These are phyloP conservation scores for Talaromyces thailandensis DNA, from an alignment of 495 filamentous ascomycete genomes.

Conservation along the genomic window DNA sequence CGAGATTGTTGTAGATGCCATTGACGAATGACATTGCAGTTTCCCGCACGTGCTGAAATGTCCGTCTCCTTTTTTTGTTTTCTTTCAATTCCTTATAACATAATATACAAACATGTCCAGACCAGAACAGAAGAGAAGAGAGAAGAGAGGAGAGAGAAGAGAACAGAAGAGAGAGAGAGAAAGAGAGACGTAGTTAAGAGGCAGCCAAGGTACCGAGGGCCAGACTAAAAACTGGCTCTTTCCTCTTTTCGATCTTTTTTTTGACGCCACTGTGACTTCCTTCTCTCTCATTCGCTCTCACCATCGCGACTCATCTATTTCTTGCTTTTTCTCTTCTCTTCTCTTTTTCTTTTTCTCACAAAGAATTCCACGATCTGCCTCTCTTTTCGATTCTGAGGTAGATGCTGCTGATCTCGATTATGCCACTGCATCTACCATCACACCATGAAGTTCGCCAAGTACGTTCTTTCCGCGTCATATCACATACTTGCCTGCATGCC, in stretches of 20 bases:
- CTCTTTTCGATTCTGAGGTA: background rate
- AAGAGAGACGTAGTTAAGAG: background rate
- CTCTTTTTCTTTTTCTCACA: background rate
- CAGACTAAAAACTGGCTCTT: background rate
- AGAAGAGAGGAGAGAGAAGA: background rate
- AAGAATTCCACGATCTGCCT: background rate
- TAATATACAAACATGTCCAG: background rate
- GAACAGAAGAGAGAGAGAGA: background rate
- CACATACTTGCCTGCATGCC: background rate
- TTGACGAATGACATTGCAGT: background rate
- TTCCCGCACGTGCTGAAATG: background rate
- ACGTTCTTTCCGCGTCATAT: conserved; percentile 15
- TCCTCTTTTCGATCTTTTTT: background rate
- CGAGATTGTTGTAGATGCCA: background rate
- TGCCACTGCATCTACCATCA: background rate
- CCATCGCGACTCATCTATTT: background rate
- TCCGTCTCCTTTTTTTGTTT: background rate
- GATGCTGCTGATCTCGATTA: background rate
- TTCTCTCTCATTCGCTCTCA: background rate
- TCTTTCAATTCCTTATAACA: background rate
- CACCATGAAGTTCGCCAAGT: conserved; percentile 58
- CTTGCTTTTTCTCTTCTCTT: background rate
- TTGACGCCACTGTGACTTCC: background rate
- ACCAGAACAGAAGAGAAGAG: background rate
- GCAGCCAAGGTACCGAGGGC: background rate